Base-by-base conservation (phyloP, 2,329 filamentous ascomycete genomes). In the Colletotrichum sp. region DNA sequence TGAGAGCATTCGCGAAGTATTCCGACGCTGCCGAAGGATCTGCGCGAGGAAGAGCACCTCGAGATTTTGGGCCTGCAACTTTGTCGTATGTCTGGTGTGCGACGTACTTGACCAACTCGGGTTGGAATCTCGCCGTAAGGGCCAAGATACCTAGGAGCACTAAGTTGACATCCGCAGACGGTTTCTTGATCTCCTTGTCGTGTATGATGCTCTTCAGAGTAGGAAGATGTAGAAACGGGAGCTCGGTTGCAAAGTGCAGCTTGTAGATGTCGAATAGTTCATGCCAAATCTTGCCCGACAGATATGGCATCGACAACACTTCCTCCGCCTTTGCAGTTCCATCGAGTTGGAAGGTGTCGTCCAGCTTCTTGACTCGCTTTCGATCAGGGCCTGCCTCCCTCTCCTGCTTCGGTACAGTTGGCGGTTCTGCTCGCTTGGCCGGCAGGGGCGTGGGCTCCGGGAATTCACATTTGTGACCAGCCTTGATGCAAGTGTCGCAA, bases 401-500 rank as follows among this genome's bases (percentile, higher is more conserved):
- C 58, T 88, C 87, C 76, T 85, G 80, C 78, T 84, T 88, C 70
- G 80, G 78, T 12, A 81, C 81, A 2, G 81, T 77, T 26, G 82
- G 84, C 24, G 82, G 83, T 30, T 87, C 86, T 43, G 82, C 83
- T 80, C 85, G 86, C 82, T 88, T 90, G 16, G 84, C 82, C 10
- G 86, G 85, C 10, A 74, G 55, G 16, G 78, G 74, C 13, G 78
- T 73, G 3, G 80, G 75, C 18, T 91, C 86, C 10, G 94, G 93
- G 83, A 96, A 95, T 77, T 90, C 90, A 82, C 95, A 97, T 75
- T 94, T 91, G 81, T 94, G 91, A 60, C 93, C 92, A 67, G 91
- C 91, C 75, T 92, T 92, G 81, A 93, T 91, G 82, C 95, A 98
- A 15, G 92, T 92, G 77, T 94, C 92, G 86, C 95, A 98, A 18